Percentiles rank a stretch among this genome's conserved stretches.
phyloP scores from a whole-genome alignment of 2,329 filamentous ascomycete species.

The Penicillium psychrosexuale region DNA sequence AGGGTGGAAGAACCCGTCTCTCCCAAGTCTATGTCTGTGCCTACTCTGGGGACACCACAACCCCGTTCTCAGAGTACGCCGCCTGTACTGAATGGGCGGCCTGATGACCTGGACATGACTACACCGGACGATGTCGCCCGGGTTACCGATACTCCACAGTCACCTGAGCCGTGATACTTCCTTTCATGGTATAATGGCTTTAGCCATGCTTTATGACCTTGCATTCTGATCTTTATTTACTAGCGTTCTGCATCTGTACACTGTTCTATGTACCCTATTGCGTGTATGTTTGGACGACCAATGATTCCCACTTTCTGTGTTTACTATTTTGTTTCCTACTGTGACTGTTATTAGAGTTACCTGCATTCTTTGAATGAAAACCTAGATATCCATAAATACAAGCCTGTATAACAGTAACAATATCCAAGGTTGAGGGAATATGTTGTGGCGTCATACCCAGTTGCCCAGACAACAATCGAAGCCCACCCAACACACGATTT shows the following conservation, averaged over 20 bases:
- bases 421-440: slow-evolving; percentile 1
- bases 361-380: neutral
- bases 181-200: neutral
- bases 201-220: slow-evolving; percentile 2
- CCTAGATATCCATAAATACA: neutral
- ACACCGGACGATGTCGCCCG: neutral
- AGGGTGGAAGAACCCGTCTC: slow-evolving; percentile 16
- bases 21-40: slow-evolving; percentile 20
- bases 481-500: slow-evolving; percentile 22
- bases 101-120: slow-evolving; percentile 6
- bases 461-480: slow-evolving; percentile 44
- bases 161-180: slow-evolving; percentile 1
- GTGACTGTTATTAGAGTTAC: neutral
- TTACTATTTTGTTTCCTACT: neutral
- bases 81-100: slow-evolving; percentile 24
- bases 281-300: neutral
- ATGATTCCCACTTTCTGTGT: slow-evolving; percentile 1
- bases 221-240: slow-evolving; percentile 3
- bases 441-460: slow-evolving; percentile 15
- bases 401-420: neutral
- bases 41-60: slow-evolving; percentile 23
- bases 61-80: slow-evolving; percentile 35
- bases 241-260: slow-evolving; percentile 7
- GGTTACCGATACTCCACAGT: neutral
- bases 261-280: slow-evolving; percentile 4